These are phyloP conservation scores for Rhodotorula sp. DNA, from an alignment of 1,284 basidiomycete genomes.

Conservation along the genomic window DNA sequence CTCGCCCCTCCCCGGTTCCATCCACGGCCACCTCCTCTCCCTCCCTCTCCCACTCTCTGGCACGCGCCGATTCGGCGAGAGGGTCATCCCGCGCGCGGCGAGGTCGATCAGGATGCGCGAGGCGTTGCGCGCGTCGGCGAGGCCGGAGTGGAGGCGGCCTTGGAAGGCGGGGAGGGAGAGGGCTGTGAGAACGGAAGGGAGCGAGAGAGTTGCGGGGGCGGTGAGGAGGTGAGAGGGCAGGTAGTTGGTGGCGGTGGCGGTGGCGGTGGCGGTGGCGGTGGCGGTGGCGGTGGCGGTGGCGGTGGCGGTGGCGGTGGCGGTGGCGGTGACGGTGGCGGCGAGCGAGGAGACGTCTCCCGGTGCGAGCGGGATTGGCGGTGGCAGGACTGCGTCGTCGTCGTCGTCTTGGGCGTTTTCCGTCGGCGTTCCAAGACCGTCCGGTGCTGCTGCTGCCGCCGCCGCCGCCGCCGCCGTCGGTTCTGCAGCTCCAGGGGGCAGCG, in stretches of 20 bases:
- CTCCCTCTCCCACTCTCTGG: constrained; percentile 54
- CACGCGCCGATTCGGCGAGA: constrained; percentile 70
- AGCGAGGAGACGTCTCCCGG: constrained; percentile 47
- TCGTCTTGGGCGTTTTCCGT: background rate
- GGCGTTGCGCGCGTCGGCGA: constrained; percentile 84
- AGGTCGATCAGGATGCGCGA: constrained; percentile 72
- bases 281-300: background rate
- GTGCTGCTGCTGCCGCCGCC: no score
- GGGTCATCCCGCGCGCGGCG: constrained; percentile 61
- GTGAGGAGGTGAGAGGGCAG: constrained; percentile 37
- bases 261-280: constrained; percentile 47
- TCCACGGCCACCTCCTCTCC: constrained; percentile 69
- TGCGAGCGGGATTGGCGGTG: background rate
- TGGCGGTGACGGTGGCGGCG: constrained; percentile 49
- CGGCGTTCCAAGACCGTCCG: background rate
- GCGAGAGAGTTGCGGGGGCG: constrained; percentile 45
- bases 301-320: no score
- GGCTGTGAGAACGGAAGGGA: constrained; percentile 49
- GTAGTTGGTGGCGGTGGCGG: background rate
- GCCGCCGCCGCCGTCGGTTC: background rate
- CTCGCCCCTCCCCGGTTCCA: constrained; percentile 57
- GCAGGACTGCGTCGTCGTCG: background rate
- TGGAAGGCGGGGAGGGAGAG: constrained; percentile 59
- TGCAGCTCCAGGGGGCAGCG: background rate
- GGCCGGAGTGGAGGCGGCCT: constrained; percentile 79